A percentile compares a stretch with the other conserved stretches of the same genome.
Evolutionary conservation across 192 early-diverging fungal species (phyloP).

Genomic region (Rhizoclosmatium sp.): DNA sequence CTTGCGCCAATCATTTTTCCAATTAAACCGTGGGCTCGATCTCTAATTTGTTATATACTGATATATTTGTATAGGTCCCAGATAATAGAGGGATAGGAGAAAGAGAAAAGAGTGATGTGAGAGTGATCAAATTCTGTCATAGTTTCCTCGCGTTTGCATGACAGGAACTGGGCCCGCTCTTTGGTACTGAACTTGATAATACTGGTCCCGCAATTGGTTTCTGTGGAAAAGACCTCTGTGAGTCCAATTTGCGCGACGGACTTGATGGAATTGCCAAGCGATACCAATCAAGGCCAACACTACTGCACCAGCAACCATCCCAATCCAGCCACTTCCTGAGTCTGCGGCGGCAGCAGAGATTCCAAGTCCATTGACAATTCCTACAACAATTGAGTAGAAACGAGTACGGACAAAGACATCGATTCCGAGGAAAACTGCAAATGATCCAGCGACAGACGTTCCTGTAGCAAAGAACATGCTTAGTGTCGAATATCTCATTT

Average conservation of each 20-base stretch:
- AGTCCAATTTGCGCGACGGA: not conserved
- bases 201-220: not conserved
- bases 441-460: conserved; percentile 59
- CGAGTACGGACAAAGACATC: conserved; percentile 66
- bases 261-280: conserved; percentile 14
- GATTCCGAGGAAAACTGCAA: conserved; percentile 59
- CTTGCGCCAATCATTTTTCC: too few relatives aligned
- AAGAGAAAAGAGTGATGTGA: too few relatives aligned
- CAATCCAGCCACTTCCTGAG: not conserved
- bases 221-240: conserved; percentile 15
- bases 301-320: conserved; percentile 14
- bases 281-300: conserved; percentile 26
- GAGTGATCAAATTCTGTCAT: too few relatives aligned
- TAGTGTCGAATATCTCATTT: too few relatives aligned
- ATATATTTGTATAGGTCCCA: too few relatives aligned
- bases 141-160: too few relatives aligned
- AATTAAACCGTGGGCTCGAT: too few relatives aligned
- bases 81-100: too few relatives aligned
- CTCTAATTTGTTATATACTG: too few relatives aligned
- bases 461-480: too few relatives aligned
- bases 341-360: not conserved
- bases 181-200: not conserved
- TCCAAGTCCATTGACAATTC: not conserved
- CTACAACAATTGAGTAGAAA: conserved; percentile 33
- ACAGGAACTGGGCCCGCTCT: too few relatives aligned